Evolutionary conservation across 257 asterid species (phyloP), one percentile per base, ranked within the genome.

Genomic region (Anisodus tanguticus): DNA sequence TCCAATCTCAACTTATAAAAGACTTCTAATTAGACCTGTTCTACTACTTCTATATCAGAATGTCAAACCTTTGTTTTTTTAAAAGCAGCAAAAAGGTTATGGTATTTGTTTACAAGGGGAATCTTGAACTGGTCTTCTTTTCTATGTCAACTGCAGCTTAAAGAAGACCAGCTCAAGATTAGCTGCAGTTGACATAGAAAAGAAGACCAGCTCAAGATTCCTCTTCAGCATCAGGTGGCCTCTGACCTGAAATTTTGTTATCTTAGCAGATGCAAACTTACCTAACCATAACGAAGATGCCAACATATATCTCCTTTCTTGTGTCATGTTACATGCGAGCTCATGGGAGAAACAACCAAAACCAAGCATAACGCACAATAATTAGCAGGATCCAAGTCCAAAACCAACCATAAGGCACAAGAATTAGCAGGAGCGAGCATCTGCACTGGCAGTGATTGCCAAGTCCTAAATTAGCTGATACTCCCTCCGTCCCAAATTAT

Each of bases 291-390:
- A 43, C n/a, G 55, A 70, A 17, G 31, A 70, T 41, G 35, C 55
- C 35, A 70, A 70, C 55, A 17, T 43, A 9, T 8, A 70, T 41
- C 37, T 72, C 58, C 58, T 72, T n/a, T 72, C 80, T 72, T 22
- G 22, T 51, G 81, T 74, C 45, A 22, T 49, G 43, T 4, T 70
- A 51, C 62, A 76, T 76, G 81, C 63, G 51, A 76, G 58, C 7
- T 76, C 81, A 7, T 3, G 22, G 81, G 13, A 76, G 81, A 76
- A 51, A 45, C n/a, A 41, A 31, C 35, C 35, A 31, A 67, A 49
- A 9, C 22, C 51, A 67, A 67, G 49, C n/a, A 35, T 22, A 13
- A 67, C 3, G 11, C 51, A 37, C 76, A 37, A 67, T 11, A 67
- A 67, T 37, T 67, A 13, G 22, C n/a, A 67, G 22, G 22, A 39